These are phyloP conservation scores for Penicillium janthinellum DNA, from an alignment of 2,329 filamentous ascomycete genomes.

Conservation along the genomic window DNA sequence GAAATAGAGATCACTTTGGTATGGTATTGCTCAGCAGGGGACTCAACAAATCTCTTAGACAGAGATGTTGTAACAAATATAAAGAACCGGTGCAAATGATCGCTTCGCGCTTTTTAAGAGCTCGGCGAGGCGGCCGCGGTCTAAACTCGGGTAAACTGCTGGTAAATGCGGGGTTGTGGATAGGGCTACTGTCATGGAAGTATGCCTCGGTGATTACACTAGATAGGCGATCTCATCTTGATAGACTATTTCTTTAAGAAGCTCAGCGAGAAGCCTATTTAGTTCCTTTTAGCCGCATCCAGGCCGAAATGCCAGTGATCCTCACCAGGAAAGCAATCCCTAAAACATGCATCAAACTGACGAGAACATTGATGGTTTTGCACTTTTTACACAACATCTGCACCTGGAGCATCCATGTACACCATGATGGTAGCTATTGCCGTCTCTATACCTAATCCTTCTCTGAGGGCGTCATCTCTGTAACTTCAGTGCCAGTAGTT, in stretches of 20 bases:
- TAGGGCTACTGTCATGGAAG: background rate
- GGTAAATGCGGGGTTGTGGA: conserved; percentile 1
- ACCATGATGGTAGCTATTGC: no score
- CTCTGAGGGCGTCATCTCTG: no score
- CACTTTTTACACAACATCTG: no score
- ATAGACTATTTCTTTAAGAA: background rate
- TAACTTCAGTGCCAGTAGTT: conserved; percentile 38
- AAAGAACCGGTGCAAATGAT: background rate
- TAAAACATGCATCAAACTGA: no score
- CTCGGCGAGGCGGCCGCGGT: background rate
- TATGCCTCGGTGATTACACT: background rate
- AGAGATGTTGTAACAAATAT: background rate
- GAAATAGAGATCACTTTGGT: background rate
- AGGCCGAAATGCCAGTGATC: no score
- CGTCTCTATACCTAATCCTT: no score
- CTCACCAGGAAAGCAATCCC: no score
- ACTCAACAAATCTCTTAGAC: background rate
- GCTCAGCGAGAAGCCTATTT: no score
- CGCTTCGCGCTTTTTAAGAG: background rate
- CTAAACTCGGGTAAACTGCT: background rate
- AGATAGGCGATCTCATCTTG: background rate
- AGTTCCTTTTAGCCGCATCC: no score
- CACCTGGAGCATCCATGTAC: no score
- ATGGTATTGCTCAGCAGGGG: background rate
- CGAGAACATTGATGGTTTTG: no score